These are phyloP conservation scores for Byssochlamys sp. DNA, from an alignment of 2,329 filamentous ascomycete species.

Conservation along the genomic window DNA sequence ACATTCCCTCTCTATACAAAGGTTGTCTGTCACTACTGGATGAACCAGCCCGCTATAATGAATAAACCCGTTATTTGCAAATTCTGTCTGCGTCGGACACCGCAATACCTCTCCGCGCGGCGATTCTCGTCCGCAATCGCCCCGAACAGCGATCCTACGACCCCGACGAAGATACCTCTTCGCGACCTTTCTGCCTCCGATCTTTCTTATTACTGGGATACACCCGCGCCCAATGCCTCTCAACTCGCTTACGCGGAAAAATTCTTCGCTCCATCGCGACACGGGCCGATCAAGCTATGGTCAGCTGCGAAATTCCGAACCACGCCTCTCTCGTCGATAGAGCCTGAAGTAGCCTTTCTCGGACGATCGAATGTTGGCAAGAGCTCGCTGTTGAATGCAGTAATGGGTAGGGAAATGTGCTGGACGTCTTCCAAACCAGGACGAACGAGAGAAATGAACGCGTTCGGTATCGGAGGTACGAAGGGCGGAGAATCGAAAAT, in stretches of 20 bases:
- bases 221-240: slow-evolving; percentile 30
- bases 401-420: slow-evolving; percentile 46
- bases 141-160: slow-evolving; percentile 4
- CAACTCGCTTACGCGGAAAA: slow-evolving; percentile 39
- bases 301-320: slow-evolving; percentile 51
- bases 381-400: slow-evolving; percentile 55
- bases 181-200: slow-evolving; percentile 22
- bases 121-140: slow-evolving; percentile 7
- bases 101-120: background rate
- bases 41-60: slow-evolving; percentile 1
- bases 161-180: slow-evolving; percentile 20
- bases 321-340: slow-evolving; percentile 43
- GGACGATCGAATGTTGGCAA: slow-evolving; percentile 65
- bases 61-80: slow-evolving; percentile 4
- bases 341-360: slow-evolving; percentile 57
- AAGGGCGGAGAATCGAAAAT: slow-evolving; percentile 38
- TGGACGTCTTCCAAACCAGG: slow-evolving; percentile 52
- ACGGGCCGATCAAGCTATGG: slow-evolving; percentile 49
- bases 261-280: slow-evolving; percentile 38
- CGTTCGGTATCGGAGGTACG: slow-evolving; percentile 50
- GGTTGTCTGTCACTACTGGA: background rate
- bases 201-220: slow-evolving; percentile 44
- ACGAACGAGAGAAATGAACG: slow-evolving; percentile 56
- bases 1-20: background rate
- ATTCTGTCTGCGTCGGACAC: slow-evolving; percentile 5